A percentile compares a stretch with the other conserved stretches of the same genome.
Conservation (phyloP, 495 filamentous ascomycete genomes). For the Stereocaulon alpinum region DNA sequence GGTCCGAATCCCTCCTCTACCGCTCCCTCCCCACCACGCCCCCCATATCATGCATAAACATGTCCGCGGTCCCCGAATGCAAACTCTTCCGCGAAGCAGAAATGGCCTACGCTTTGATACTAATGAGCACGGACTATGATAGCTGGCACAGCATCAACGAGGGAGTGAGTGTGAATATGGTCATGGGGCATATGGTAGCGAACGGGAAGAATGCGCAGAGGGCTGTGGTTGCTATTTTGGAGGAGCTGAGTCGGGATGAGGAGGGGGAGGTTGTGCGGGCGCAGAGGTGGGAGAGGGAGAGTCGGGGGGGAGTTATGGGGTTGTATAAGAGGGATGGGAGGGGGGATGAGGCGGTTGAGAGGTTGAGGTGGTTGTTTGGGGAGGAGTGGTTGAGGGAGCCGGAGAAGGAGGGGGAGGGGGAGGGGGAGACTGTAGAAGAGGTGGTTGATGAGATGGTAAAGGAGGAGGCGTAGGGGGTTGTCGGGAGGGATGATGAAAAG, state of each 20-base stretch:
- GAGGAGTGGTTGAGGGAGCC: conserved; percentile 14
- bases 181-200: conserved; percentile 90
- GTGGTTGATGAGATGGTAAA: conserved; percentile 3
- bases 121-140: conserved; percentile 99
- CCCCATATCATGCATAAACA: conserved; percentile 70
- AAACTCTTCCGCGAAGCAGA: conserved; percentile 95
- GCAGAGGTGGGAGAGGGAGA: conserved; percentile 59
- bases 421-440: not conserved
- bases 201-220: conserved; percentile 79
- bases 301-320: conserved; percentile 41
- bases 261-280: conserved; percentile 64
- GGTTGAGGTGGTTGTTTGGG: conserved; percentile 25
- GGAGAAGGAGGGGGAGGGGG: no score
- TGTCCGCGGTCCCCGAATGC: conserved; percentile 91
- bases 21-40: conserved; percentile 66
- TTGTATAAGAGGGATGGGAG: conserved; percentile 31
- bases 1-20: conserved; percentile 90
- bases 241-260: conserved; percentile 65
- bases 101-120: conserved; percentile 94
- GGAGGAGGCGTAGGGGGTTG: no score
- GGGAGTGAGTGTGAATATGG: conserved; percentile 86
- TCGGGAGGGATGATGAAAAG: not conserved
- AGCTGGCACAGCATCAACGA: conserved; percentile 75
- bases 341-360: conserved; percentile 31
- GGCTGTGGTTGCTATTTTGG: conserved; percentile 76